phyloP scores from a whole-genome alignment of 1,284 basidiomycete species.

The Leccinum fallax region DNA sequence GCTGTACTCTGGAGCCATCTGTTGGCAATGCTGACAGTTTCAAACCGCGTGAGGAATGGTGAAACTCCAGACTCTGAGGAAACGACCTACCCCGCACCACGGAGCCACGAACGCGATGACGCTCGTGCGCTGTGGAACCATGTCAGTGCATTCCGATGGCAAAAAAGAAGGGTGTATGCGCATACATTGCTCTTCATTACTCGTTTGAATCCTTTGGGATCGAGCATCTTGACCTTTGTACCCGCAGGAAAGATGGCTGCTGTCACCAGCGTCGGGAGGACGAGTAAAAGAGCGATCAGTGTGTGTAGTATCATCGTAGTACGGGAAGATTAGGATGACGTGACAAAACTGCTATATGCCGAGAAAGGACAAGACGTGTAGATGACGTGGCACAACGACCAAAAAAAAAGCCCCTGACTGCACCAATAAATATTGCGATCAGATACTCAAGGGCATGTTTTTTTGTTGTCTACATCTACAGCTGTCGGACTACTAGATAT shows the following conservation, averaged over 20 bases:
- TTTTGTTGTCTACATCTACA: constrained; percentile 3
- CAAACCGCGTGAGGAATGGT: background rate
- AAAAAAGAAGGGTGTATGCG: constrained; percentile 13
- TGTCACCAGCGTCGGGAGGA: constrained; percentile 55
- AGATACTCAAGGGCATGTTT: background rate
- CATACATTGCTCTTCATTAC: constrained; percentile 78
- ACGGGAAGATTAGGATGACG: background rate
- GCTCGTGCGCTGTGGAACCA: constrained; percentile 52
- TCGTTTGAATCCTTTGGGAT: constrained; percentile 71
- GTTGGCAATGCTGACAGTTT: constrained; percentile 74
- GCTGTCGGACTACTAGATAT: background rate
- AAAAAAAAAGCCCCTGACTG: constrained; percentile 6
- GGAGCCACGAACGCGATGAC: constrained; percentile 89
- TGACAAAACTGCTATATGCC: background rate
- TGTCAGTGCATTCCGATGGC: background rate
- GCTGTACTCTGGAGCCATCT: constrained; percentile 82
- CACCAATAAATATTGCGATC: background rate
- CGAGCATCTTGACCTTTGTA: constrained; percentile 75
- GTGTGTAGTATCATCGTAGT: constrained; percentile 27
- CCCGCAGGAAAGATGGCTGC: constrained; percentile 76
- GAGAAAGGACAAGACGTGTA: background rate
- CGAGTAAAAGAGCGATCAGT: constrained; percentile 22
- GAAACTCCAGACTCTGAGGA: background rate
- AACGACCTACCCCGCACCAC: constrained; percentile 77
- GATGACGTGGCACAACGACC: constrained; percentile 24